These are phyloP conservation scores for Penicillium sp. DNA, from an alignment of 2,329 filamentous ascomycete species.

Conservation along the genomic window DNA sequence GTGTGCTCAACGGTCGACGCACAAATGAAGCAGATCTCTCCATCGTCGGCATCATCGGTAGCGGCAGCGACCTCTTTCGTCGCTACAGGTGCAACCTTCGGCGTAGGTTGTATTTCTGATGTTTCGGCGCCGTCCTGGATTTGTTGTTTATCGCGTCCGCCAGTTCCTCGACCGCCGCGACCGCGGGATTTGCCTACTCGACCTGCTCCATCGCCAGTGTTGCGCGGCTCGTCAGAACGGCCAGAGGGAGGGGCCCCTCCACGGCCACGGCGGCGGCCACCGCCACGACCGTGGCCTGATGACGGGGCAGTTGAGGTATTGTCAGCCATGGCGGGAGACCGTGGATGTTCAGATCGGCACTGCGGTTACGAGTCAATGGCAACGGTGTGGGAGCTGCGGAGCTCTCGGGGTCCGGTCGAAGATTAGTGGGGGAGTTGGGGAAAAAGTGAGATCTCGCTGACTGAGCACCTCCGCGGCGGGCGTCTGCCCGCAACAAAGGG, in stretches of 20 bases:
- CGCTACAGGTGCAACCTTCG: conserved; percentile 30
- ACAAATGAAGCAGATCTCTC: conserved; percentile 95
- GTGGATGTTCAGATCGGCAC: conserved; percentile 9
- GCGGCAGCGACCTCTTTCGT: conserved; percentile 33
- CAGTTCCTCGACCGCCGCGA: conserved; percentile 35
- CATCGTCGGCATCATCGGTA: conserved; percentile 60
- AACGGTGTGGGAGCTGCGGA: conserved; percentile 6
- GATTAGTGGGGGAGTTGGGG: conserved; percentile 18
- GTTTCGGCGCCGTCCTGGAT: conserved; percentile 18
- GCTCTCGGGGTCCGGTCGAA: conserved; percentile 5
- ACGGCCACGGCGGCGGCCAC: conserved; percentile 42
- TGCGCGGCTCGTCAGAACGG: conserved; percentile 31
- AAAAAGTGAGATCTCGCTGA: conserved; percentile 25
- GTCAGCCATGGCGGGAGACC: conserved; percentile 32
- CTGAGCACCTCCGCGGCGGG: conserved; percentile 19
- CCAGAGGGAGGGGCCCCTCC: conserved; percentile 36
- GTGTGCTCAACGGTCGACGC: conserved; percentile 86
- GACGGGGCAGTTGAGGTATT: conserved; percentile 28
- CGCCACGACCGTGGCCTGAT: conserved; percentile 46
- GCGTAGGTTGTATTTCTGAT: conserved; percentile 15
- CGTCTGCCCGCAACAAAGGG: not conserved
- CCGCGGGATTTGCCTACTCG: conserved; percentile 40
- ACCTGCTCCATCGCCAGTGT: conserved; percentile 28
- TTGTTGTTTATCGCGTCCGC: conserved; percentile 35
- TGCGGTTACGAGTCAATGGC: conserved; percentile 12